A percentile compares a stretch with the other conserved stretches of the same genome.
Conservation (phyloP, 495 filamentous ascomycete species). For the Podospora pseudocomata region DNA sequence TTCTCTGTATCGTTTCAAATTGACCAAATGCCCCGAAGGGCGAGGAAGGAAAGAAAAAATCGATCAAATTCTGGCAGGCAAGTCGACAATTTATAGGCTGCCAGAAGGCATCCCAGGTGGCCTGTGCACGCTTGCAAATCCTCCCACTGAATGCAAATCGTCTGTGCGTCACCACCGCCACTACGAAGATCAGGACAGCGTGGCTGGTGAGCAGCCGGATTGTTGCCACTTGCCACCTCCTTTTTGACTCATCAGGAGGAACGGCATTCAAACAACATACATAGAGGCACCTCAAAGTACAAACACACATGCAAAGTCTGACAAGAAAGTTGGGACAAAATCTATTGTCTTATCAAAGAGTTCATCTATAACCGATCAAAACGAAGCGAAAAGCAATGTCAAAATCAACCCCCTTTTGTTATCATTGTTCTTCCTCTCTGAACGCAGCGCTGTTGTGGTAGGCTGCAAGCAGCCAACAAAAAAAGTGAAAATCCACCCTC, state of each 20-base stretch:
- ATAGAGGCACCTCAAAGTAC: not conserved
- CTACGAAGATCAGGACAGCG: not conserved
- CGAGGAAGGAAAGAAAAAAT: constrained; percentile 25
- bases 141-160: not conserved
- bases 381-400: constrained; percentile 6
- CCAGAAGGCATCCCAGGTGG: not conserved
- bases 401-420: not conserved
- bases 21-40: constrained; percentile 76
- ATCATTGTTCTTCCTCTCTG: not conserved
- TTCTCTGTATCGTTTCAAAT: constrained; percentile 68
- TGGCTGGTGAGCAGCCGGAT: not conserved
- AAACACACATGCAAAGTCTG: not conserved
- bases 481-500: not conserved
- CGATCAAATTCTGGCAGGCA: not conserved
- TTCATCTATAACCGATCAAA: not conserved
- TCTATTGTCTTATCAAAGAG: not conserved
- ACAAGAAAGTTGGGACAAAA: not conserved
- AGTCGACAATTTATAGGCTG: too few relatives aligned
- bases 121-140: not conserved
- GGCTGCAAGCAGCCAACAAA: not conserved
- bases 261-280: not conserved
- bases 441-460: not conserved
- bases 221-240: not conserved
- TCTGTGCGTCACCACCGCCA: not conserved
- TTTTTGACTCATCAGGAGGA: not conserved